Percentiles rank a stretch among this genome's conserved stretches.
Conservation (phyloP, 1,284 basidiomycete species). For the Apiotrichum porosum region DNA sequence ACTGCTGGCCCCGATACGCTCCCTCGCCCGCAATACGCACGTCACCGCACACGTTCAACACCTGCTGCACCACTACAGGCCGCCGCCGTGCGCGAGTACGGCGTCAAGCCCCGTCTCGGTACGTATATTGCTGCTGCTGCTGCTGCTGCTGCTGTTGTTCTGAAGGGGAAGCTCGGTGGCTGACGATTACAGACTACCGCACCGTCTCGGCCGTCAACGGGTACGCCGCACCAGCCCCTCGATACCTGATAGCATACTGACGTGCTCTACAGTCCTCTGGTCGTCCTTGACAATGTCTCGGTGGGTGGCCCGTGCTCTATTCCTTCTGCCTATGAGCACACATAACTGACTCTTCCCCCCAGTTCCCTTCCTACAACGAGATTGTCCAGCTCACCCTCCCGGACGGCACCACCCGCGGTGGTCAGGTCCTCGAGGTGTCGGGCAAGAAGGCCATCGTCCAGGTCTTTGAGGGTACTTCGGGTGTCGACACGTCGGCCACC, state of each 20-base stretch:
- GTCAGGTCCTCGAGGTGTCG: constrained; percentile 96
- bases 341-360: background rate
- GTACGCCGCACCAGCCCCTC: constrained; percentile 53
- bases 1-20: too few species aligned
- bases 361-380: constrained; percentile 99
- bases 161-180: too few species aligned
- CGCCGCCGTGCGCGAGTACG: constrained; percentile 52
- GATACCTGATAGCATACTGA: constrained; percentile 12
- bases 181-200: constrained; percentile 75
- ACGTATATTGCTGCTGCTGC: too few species aligned
- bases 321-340: too few species aligned
- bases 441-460: constrained; percentile 99
- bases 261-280: constrained; percentile 70
- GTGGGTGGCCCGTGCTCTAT: too few species aligned
- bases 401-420: constrained; percentile 90
- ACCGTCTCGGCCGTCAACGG: constrained; percentile 96
- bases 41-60: background rate
- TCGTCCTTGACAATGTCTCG: constrained; percentile 98
- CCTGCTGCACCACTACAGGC: constrained; percentile 22
- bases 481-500: constrained; percentile 87
- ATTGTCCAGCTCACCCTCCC: constrained; percentile 95
- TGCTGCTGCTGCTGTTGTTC: too few species aligned
- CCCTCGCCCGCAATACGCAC: too few species aligned
- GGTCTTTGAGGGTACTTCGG: constrained; percentile 97
- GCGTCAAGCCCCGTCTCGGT: constrained; percentile 80